phyloP scores from a whole-genome alignment of 805 yeast species.

The Debaryomyces hansenii region DNA sequence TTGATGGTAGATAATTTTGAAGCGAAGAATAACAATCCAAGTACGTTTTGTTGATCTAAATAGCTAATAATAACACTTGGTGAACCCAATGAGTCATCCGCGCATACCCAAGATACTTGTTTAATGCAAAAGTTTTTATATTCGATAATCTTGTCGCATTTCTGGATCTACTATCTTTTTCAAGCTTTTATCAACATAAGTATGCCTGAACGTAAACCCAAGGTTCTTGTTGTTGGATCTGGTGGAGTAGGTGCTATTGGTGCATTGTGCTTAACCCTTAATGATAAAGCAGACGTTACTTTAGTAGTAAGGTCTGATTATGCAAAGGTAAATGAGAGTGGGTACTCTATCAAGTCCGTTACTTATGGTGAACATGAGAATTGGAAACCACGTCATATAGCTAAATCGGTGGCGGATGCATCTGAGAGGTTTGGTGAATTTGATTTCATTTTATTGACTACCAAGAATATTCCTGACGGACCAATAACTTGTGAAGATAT shows the following conservation, averaged over 20 bases:
- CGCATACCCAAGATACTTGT: no score
- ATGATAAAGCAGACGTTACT: conserved; percentile 43
- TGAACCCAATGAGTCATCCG: no score
- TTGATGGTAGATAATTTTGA: no score
- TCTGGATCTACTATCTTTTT: no score
- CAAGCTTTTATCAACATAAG: no score
- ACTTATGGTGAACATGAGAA: conserved; percentile 29
- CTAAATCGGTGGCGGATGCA: conserved; percentile 30
- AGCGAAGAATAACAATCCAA: no score
- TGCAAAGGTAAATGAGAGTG: conserved; percentile 25
- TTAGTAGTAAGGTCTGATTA: conserved; percentile 39
- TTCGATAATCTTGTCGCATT: no score
- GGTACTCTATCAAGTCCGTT: conserved; percentile 32
- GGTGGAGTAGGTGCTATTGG: conserved; percentile 88
- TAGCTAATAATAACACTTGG: no score
- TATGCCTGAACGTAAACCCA: conserved; percentile 11
- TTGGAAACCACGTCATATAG: conserved; percentile 33
- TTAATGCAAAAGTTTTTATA: no score
- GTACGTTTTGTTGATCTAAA: no score
- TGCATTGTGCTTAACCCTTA: conserved; percentile 57
- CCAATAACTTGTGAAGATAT: conserved; percentile 41
- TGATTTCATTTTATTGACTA: conserved; percentile 39
- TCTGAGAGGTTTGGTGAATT: conserved; percentile 21
- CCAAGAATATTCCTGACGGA: conserved; percentile 40
- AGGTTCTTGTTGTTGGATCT: conserved; percentile 67